Evolutionary conservation across 176 grass and related monocot species (phyloP), one percentile per base, ranked within the genome.

Genomic region (Miscanthus lutarioriparius): DNA sequence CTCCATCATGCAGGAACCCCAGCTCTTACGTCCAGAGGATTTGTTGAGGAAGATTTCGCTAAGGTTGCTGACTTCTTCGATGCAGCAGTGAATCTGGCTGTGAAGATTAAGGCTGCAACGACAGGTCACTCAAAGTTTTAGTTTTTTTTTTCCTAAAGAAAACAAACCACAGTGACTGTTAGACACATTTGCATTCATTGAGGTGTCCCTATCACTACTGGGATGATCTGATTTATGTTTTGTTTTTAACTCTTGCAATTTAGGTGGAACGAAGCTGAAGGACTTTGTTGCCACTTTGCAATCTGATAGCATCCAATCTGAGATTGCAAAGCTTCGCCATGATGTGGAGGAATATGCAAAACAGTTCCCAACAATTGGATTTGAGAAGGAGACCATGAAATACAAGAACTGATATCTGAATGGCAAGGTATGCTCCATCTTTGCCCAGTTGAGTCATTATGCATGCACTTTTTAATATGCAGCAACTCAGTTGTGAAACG

Each of bases 351-450:
- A 96, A 75, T 99, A 89, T 67, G 97, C 97, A 39, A 99, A 99
- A 87, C 97, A 96, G 30, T 99, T 99, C 81, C 97, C 97, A 23
- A 99, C 97, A 54, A 86, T 99, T 91, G 97, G 97, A 77, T 99
- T 99, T 89, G 97, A 99, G 79, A 99, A 99, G 68, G 97, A 94
- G 79, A 94, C 86, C 40, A 99, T 99, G 93, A 99, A 99, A 74
- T 94, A 96, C 86, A 99, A 94, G 78, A 81, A 91, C 76, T 99
- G 83, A 91, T 80, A 43, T 16, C 15, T 80, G 53, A 45, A 68
- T 72, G 26, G 25, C 39, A 91, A 80, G 89, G 80, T 91, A 41
- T 48, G 67, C 17, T 74, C 49, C 14, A 1, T 66, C 30, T 56
- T 26, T 25, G 13, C 64, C 32, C 48, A 62, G 44, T 72, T 30